phyloP scores from a whole-genome alignment of 2,329 filamentous ascomycete genomes.

The Juglanconis juglandina region DNA sequence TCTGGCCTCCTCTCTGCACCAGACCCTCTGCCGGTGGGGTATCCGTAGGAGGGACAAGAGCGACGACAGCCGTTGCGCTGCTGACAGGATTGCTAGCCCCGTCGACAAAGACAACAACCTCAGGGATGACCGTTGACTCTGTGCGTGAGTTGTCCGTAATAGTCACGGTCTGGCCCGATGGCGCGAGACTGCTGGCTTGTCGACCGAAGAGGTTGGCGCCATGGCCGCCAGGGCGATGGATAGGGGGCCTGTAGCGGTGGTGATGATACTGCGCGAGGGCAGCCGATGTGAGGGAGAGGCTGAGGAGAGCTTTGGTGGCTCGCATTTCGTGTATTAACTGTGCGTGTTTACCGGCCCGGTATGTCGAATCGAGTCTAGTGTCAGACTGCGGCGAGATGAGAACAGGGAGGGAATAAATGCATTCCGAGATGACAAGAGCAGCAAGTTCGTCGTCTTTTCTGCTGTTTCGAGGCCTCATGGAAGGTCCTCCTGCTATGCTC shows the following conservation, averaged over 20 bases:
- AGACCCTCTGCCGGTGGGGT: background rate
- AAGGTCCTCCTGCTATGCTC: no score
- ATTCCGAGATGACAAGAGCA: no score
- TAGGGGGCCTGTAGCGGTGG: conserved; percentile 6
- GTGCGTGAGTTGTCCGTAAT: conserved; percentile 35
- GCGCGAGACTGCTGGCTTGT: conserved; percentile 15
- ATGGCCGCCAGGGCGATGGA: conserved; percentile 5
- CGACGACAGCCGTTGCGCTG: conserved; percentile 37
- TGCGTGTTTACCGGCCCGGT: background rate
- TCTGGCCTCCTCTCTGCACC: background rate
- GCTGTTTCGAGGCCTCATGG: no score
- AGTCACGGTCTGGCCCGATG: conserved; percentile 24
- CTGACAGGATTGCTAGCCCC: conserved; percentile 50
- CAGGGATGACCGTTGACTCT: conserved; percentile 39
- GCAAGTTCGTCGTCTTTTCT: no score
- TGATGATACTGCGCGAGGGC: conserved; percentile 13
- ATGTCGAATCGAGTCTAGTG: no score
- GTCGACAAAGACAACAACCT: conserved; percentile 60
- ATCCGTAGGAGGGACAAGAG: conserved; percentile 24
- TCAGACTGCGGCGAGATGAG: no score
- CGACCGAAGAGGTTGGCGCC: conserved; percentile 11
- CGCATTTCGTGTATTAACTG: conserved; percentile 3
- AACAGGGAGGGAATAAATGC: no score
- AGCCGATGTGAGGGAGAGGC: conserved; percentile 2
- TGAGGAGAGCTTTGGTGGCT: background rate